phyloP scores from a whole-genome alignment of 495 filamentous ascomycete genomes.

The Jackrogersella multiformis region DNA sequence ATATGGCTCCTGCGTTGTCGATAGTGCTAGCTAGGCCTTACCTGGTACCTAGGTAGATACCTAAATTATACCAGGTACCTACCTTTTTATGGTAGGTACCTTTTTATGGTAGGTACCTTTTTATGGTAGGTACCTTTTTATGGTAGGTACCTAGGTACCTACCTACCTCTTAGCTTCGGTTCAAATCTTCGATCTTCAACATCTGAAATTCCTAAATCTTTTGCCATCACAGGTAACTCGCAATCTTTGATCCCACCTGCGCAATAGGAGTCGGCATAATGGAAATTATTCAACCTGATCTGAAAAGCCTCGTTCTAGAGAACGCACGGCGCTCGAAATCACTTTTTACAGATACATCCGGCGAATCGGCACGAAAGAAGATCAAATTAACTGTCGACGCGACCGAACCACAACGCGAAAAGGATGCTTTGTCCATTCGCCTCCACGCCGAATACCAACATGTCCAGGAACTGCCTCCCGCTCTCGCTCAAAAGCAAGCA shows the following conservation, averaged over 20 bases:
- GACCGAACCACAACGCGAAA: conserved; percentile 50
- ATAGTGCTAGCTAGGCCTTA: no score
- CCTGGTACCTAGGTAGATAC: no score
- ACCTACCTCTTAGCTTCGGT: no score
- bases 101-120: no score
- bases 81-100: no score
- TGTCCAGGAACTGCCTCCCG: conserved; percentile 82
- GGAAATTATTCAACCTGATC: conserved; percentile 40
- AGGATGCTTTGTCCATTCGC: conserved; percentile 56
- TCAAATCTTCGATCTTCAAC: background rate
- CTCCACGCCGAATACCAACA: conserved; percentile 77
- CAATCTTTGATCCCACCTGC: background rate
- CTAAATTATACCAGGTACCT: no score
- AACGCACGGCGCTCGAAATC: conserved; percentile 54
- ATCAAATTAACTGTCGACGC: conserved; percentile 52
- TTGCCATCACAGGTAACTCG: background rate
- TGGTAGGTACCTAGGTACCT: no score
- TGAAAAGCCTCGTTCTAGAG: conserved; percentile 51
- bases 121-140: no score
- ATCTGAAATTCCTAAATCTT: conserved; percentile 1
- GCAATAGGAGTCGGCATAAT: conserved; percentile 18
- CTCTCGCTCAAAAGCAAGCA: conserved; percentile 85
- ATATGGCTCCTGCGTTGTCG: no score
- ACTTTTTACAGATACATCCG: conserved; percentile 48
- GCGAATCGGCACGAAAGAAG: conserved; percentile 51